Evolutionary conservation across 169 alveolate genomes (phyloP).

Genomic region (Cyclospora cayetanensis): DNA sequence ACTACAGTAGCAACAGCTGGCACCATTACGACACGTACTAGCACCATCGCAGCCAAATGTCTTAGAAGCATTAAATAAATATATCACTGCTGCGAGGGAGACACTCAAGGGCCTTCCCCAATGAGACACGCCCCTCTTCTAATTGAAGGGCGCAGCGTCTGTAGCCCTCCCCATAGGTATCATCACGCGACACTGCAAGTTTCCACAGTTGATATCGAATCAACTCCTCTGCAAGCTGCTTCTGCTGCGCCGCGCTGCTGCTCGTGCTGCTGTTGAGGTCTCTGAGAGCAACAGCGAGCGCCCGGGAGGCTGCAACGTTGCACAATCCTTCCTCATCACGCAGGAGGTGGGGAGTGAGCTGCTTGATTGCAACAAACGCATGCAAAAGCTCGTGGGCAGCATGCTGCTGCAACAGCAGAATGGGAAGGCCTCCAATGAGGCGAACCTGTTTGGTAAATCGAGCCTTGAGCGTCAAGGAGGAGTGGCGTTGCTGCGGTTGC

Average conservation of each 20-base stretch:
- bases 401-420: slow-evolving; percentile 4
- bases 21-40: too few relatives aligned
- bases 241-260: not conserved
- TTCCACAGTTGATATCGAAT: slow-evolving; percentile 1
- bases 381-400: not conserved
- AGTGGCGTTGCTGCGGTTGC: not conserved
- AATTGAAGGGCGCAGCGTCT: not conserved
- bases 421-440: not conserved
- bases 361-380: not conserved
- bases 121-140: too few relatives aligned
- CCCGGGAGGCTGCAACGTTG: not conserved
- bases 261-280: not conserved
- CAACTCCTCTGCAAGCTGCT: not conserved
- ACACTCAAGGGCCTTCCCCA: not conserved
- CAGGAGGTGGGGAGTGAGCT: not conserved
- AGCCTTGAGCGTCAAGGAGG: too few relatives aligned
- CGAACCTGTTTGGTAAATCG: not conserved
- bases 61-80: not conserved
- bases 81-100: not conserved
- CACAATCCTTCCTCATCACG: not conserved
- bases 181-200: not conserved
- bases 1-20: too few relatives aligned
- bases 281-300: not conserved
- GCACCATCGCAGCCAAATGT: too few relatives aligned
- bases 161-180: slow-evolving; percentile 4